Evolutionary conservation across 805 yeast species (phyloP), one percentile per base, ranked within the genome.

Genomic region (Peterozyma toletana): DNA sequence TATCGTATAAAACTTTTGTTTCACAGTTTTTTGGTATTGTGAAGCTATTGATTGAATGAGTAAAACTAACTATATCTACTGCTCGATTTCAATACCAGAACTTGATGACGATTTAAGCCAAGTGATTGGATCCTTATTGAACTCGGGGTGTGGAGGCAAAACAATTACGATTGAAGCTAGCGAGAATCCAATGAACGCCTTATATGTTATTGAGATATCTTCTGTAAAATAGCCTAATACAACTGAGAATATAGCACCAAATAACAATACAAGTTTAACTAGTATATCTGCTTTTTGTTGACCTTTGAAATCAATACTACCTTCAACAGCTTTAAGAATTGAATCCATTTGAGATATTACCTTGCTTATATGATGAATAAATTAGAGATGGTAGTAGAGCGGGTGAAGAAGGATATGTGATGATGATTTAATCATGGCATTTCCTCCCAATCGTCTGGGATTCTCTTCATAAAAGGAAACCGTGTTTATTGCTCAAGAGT

Each of bases 71-170:
- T 21, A 7, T 21, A 7, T 21, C 27, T 21, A 21, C 27, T 21
- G 27, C 7, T 21, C 27, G 7, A 21, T 21, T 5, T 21, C 27
- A 7, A 21, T 21, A 21, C 27, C 27, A 21, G 27, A 21, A 21
- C 7, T 21, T 21, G 27, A 21, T 21, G 27, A 38, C 18, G 51
- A 49, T 38, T 55, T 50, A 33, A 75, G 66, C 78, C 81, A 83
- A 51, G 56, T 58, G 27, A 70, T 62, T 31, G 75, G 76, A 46
- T 73, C 58, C 51, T 66, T 63, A 41, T 68, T 80, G 56, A 74
- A 84, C 7, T 58, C 50, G 2, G 82, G 70, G 70, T 81, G 84
- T 21, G 83, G 71, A 30, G 88, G 87, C 16, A 78, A 62, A 3
- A 70, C 71, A 5, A 70, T 52, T 9, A 37, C 13, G 13, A 40